Evolutionary conservation across 2,329 filamentous ascomycete species (phyloP).

Genomic region (Rhytidhysteron rufulum): DNA sequence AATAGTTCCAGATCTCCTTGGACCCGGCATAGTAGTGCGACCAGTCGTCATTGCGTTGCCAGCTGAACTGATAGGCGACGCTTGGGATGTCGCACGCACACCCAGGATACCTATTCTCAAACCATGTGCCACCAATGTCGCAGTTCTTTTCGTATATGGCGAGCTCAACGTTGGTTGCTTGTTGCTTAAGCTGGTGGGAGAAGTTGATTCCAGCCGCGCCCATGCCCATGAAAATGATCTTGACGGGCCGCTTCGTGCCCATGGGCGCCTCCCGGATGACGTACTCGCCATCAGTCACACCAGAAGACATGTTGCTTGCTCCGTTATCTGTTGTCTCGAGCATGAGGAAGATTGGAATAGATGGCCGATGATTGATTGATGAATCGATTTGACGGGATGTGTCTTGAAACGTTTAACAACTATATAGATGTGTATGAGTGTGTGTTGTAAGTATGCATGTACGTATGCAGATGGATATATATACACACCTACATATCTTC

Average conservation of each 20-base stretch:
- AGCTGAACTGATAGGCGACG: constrained; percentile 40
- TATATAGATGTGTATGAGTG: too few species aligned
- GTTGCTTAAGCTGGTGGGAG: constrained; percentile 17
- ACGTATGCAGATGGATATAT: too few species aligned
- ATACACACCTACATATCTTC: too few species aligned
- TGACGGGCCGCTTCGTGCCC: constrained; percentile 4
- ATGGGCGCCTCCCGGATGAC: background rate
- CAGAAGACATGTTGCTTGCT: too few species aligned
- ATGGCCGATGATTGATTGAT: too few species aligned
- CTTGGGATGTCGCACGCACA: constrained; percentile 41
- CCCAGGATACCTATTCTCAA: constrained; percentile 34
- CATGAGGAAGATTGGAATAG: too few species aligned
- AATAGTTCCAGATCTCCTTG: constrained; percentile 44
- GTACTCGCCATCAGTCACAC: background rate
- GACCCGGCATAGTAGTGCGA: constrained; percentile 40
- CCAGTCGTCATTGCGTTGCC: constrained; percentile 42
- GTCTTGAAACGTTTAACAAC: too few species aligned
- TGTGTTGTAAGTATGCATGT: too few species aligned
- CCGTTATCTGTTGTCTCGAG: too few species aligned
- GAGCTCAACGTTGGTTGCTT: constrained; percentile 41
- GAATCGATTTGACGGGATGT: too few species aligned
- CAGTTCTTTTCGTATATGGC: constrained; percentile 43
- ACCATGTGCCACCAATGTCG: constrained; percentile 39
- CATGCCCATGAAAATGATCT: constrained; percentile 38
- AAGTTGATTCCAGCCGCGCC: constrained; percentile 44